Base-by-base conservation (phyloP, 768 basidiomycete species). In the Hirschioporus abietinus region DNA sequence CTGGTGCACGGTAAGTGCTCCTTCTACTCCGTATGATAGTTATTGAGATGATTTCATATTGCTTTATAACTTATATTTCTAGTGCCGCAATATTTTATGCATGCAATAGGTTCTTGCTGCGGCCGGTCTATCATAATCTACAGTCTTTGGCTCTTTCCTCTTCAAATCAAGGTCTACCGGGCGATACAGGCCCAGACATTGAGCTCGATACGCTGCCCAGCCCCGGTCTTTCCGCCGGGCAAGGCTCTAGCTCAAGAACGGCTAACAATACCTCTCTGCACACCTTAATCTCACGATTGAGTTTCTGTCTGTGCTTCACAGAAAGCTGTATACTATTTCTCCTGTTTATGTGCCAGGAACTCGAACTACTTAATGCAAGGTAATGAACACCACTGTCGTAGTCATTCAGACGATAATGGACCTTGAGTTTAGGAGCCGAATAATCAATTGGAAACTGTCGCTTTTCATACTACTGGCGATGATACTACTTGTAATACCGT, bases 311-410 rank as follows among this genome's bases (percentile, higher is more conserved):
- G 35, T 88, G 87, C 70, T 91, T 93, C 74, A 83, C 89, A 1
- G 93, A 93, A 76, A 86, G 88, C 64, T 88, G 87, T 68, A 83
- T 85, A 71, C 77, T 94, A 67, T 93, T 93, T 71, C 68, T 86
- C 15, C 79, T 94, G 66, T 78, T 94, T 6, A 84, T 93, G 76
- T 82, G 85, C n/a, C 92, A 95, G 76, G 89, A 83, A 1, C 64
- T 86, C 61, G 78, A 81, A 57, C 58, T 87, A 0, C 79, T 93
- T 42, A 78, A 83, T 36, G 72, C 86, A 12, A 74, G 76, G 90
- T 92, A 62, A 66, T 20, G 57, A 18, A 0, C 7, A 8, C 5
- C 18, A 2, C 30, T 15, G 7, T 64, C 17, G 10, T 7, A 30
- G 23, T 9, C 26, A 35, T 35, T n/a, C 20, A 57, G 24, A 20